Conservation (phyloP, 331 rosid species). For the Stylosanthes scabra region DNA sequence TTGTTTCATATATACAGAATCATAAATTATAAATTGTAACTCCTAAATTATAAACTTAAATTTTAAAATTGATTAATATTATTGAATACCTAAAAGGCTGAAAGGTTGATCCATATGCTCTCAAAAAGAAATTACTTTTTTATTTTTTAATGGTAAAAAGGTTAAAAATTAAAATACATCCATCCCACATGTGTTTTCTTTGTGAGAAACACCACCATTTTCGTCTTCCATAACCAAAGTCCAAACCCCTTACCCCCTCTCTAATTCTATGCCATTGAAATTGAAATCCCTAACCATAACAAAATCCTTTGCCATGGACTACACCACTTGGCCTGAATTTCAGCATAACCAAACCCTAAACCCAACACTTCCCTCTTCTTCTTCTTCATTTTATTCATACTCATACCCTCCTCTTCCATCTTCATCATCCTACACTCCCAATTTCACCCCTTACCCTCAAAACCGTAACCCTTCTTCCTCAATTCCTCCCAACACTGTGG, state of each 20-base stretch:
- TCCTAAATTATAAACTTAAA: too few species aligned
- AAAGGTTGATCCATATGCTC: too few species aligned
- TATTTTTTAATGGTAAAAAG: too few species aligned
- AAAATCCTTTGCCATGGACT: conserved; percentile 35
- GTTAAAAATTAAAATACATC: too few species aligned
- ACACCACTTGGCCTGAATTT: conserved; percentile 26
- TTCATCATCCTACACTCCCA: neutral
- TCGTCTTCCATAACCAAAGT: neutral
- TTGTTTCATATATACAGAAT: too few species aligned
- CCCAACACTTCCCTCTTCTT: neutral
- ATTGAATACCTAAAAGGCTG: too few species aligned
- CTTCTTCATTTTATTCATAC: neutral
- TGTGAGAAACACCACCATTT: too few species aligned
- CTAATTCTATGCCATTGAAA: neutral
- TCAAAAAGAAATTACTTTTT: too few species aligned
- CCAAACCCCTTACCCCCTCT: neutral
- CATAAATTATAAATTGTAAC: too few species aligned
- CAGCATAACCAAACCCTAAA: conserved; percentile 30
- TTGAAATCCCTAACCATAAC: neutral
- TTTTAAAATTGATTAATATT: too few species aligned
- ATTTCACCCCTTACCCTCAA: conserved; percentile 34
- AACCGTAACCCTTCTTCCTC: conserved; percentile 40
- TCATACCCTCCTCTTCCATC: conserved; percentile 20
- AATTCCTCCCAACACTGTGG: neutral
- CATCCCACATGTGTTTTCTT: too few species aligned